Evolutionary conservation across 2,329 filamentous ascomycete species (phyloP).

Genomic region (Domatiomyces globalis): DNA sequence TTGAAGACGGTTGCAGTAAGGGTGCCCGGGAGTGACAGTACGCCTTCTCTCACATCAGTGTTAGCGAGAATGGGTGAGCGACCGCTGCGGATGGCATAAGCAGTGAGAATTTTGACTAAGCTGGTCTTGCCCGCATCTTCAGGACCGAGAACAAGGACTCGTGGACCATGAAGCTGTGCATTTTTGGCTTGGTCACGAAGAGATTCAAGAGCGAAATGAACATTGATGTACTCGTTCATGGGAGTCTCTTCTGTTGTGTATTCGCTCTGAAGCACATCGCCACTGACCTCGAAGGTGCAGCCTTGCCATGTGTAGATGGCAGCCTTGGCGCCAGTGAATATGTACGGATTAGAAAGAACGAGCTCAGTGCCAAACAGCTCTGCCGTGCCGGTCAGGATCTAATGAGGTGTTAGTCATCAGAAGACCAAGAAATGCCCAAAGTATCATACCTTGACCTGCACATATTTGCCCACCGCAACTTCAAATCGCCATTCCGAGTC

Average conservation of each 20-base stretch:
- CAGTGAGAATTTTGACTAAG: constrained; percentile 59
- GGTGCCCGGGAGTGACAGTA: constrained; percentile 65
- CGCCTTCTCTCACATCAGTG: constrained; percentile 65
- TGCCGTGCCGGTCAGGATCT: constrained; percentile 67
- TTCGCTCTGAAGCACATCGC: constrained; percentile 46
- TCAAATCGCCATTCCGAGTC: constrained; percentile 70
- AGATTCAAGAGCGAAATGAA: constrained; percentile 73
- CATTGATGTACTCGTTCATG: constrained; percentile 65
- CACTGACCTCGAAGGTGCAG: constrained; percentile 66
- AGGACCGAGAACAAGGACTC: constrained; percentile 72
- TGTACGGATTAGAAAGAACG: constrained; percentile 63
- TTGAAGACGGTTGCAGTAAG: constrained; percentile 77
- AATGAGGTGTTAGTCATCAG: background rate
- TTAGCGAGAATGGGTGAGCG: constrained; percentile 72
- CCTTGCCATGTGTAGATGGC: constrained; percentile 89
- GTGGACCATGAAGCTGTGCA: constrained; percentile 46
- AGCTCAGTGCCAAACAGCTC: constrained; percentile 95
- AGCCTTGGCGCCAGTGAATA: constrained; percentile 66
- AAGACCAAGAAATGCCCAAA: background rate
- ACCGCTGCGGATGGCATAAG: constrained; percentile 62
- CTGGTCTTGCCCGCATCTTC: constrained; percentile 72
- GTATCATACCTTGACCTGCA: constrained; percentile 38
- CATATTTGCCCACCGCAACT: constrained; percentile 42
- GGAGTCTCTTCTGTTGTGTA: constrained; percentile 67
- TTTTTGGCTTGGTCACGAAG: constrained; percentile 49